A percentile compares a stretch with the other conserved stretches of the same genome.
Conservation (phyloP, 2,329 filamentous ascomycete genomes). For the Ceratocystis cacaofunesta region DNA sequence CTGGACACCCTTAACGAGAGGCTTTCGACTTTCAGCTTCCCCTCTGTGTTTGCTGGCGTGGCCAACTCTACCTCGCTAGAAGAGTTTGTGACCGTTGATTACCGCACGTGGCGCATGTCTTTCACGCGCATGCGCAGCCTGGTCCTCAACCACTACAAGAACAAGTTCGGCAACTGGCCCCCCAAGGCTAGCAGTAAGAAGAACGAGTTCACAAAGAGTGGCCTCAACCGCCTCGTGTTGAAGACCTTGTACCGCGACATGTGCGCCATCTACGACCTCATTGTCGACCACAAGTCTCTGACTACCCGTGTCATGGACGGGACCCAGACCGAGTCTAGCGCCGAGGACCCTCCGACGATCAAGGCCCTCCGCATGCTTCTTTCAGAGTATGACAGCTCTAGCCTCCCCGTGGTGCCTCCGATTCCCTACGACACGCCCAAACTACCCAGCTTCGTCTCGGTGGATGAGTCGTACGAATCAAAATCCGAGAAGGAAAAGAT, state of each 20-base stretch:
- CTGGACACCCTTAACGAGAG: constrained; percentile 55
- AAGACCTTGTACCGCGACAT: constrained; percentile 75
- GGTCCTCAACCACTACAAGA: constrained; percentile 50
- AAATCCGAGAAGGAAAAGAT: constrained; percentile 59
- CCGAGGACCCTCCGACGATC: constrained; percentile 44
- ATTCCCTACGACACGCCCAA: constrained; percentile 80
- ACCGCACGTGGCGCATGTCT: constrained; percentile 65
- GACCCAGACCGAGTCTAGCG: constrained; percentile 26
- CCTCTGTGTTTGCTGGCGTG: constrained; percentile 73
- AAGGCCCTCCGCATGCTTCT: constrained; percentile 65
- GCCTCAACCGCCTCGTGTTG: constrained; percentile 71
- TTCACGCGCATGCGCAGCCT: constrained; percentile 65
- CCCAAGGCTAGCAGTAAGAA: constrained; percentile 86
- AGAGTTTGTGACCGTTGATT: constrained; percentile 65
- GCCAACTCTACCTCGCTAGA: constrained; percentile 66
- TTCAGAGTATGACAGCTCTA: constrained; percentile 76
- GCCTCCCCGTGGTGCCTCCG: constrained; percentile 76
- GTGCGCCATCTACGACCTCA: constrained; percentile 70
- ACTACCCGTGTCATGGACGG: constrained; percentile 62
- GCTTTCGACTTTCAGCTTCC: constrained; percentile 82
- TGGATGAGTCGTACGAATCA: constrained; percentile 48
- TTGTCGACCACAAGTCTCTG: constrained; percentile 64
- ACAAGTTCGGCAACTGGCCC: constrained; percentile 57
- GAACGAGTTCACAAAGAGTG: constrained; percentile 73
- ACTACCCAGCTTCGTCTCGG: constrained; percentile 52